Base-by-base conservation (phyloP, 2,329 filamentous ascomycete genomes). In the Aspergillus pseudotamarii region DNA sequence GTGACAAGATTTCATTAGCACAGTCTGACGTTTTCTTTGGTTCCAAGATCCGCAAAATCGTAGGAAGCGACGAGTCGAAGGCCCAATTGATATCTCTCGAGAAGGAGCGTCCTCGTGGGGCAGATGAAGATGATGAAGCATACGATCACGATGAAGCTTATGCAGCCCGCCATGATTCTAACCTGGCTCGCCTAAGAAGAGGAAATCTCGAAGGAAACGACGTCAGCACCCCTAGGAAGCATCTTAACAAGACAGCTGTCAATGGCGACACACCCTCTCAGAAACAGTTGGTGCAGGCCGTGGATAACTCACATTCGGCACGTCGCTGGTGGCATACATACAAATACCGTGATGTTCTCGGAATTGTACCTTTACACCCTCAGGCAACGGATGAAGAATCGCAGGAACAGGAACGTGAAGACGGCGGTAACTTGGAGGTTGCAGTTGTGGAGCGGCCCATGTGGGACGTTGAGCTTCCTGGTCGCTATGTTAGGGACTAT, bases 291-390 rank as follows among this genome's bases (percentile, higher is more conserved):
- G 69, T 68, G 30, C 67, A 68, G 43, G 50, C 62, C 36, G 69
- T 68, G 48, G 63, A 68, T 32, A 72, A 69, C 55, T 71, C 71
- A 43, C 68, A 73, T 19, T 59, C 71, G 32, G 58, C 70, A 54
- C 73, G 78, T 58, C 70, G 74, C 26, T 78, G 78, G 80, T 98
- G 93, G 92, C 88, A 89, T 75, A 96, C 94, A 6, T 93, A 91
- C 83, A 96, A 96, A 78, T 99, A 98, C 79, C 86, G 94, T 63
- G 92, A 94, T n/a, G 93, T 99, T 70, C 83, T 99, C 65, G 95
- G 94, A 6, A 84, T 90, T 51, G 83, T 88, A 23, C 84, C 86
- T 21, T 78, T 90, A 36, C 82, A 80, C 43, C 58, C 70, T 30
- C 43, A 64, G 48, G 68, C 77, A 71, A 32, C 73, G 66, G 76